A percentile compares a stretch with the other conserved stretches of the same genome.
phyloP scores from a whole-genome alignment of 345 rosid genomes.

The Camelina sativa region DNA sequence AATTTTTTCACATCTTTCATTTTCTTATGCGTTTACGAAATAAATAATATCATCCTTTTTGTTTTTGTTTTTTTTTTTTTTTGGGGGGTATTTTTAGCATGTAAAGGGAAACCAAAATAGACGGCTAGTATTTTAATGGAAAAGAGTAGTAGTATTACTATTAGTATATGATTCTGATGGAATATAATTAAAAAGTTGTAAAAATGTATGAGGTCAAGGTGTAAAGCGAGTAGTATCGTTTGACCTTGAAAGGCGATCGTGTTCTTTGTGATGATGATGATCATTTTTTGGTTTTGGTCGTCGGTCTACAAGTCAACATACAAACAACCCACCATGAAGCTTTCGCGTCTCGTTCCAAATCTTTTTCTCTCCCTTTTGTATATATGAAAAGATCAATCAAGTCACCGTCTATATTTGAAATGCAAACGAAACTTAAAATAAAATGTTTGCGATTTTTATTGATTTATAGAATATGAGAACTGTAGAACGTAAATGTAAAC shows the following conservation, averaged over 20 bases:
- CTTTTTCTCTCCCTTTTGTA: too few species aligned
- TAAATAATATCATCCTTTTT: too few species aligned
- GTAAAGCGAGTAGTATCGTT: slow-evolving; percentile 26
- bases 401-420: not conserved
- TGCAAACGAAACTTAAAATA: not conserved
- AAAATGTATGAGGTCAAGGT: slow-evolving; percentile 23
- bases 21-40: not conserved
- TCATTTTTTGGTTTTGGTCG: slow-evolving; percentile 11
- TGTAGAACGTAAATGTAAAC: not conserved
- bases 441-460: not conserved
- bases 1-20: too few species aligned
- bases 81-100: not conserved
- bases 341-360: slow-evolving; percentile 7
- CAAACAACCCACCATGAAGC: slow-evolving; percentile 21
- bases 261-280: slow-evolving; percentile 10
- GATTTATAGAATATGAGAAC: too few species aligned
- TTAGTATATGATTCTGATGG: slow-evolving; percentile 10
- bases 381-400: not conserved
- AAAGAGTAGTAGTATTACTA: not conserved
- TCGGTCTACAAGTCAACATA: slow-evolving; percentile 37
- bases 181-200: slow-evolving; percentile 4
- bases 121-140: not conserved
- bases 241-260: slow-evolving; percentile 30
- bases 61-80: not conserved
- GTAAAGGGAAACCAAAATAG: not conserved